These are phyloP conservation scores for Babesia ovata DNA, from an alignment of 169 alveolate genomes.

Conservation along the genomic window DNA sequence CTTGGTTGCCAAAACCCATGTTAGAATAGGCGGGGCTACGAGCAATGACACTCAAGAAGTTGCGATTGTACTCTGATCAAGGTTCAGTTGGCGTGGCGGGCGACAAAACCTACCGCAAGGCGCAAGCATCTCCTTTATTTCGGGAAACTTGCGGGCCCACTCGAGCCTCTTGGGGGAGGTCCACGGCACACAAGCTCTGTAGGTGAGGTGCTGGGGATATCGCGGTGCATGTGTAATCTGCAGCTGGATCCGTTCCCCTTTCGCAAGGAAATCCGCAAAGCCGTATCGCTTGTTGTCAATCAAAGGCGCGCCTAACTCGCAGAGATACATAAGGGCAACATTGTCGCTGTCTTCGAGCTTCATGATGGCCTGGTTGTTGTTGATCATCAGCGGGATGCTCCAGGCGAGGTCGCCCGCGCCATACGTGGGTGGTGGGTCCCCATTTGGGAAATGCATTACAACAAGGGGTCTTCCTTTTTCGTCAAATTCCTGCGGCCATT, in stretches of 20 bases:
- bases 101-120: slow-evolving; percentile 1
- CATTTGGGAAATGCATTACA: slow-evolving; percentile 1
- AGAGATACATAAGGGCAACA: slow-evolving; percentile 23
- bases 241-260: slow-evolving; percentile 59
- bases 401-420: slow-evolving; percentile 19
- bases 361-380: slow-evolving; percentile 47
- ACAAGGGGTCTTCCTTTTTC: slow-evolving; percentile 61
- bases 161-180: slow-evolving; percentile 41
- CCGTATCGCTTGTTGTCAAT: slow-evolving; percentile 10
- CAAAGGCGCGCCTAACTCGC: slow-evolving; percentile 23
- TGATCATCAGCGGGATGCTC: slow-evolving; percentile 54
- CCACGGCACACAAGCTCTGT: slow-evolving; percentile 39
- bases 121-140: slow-evolving; percentile 21
- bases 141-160: slow-evolving; percentile 23
- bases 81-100: no score
- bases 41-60: background rate
- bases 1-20: no score
- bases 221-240: slow-evolving; percentile 32
- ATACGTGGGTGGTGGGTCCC: slow-evolving; percentile 4
- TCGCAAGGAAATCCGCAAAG: slow-evolving; percentile 19
- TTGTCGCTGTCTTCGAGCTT: slow-evolving; percentile 37
- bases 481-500: slow-evolving; percentile 58
- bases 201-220: slow-evolving; percentile 18
- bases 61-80: background rate
- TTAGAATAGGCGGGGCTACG: no score